phyloP scores from a whole-genome alignment of 139 green algal species.

The Chara braunii region DNA sequence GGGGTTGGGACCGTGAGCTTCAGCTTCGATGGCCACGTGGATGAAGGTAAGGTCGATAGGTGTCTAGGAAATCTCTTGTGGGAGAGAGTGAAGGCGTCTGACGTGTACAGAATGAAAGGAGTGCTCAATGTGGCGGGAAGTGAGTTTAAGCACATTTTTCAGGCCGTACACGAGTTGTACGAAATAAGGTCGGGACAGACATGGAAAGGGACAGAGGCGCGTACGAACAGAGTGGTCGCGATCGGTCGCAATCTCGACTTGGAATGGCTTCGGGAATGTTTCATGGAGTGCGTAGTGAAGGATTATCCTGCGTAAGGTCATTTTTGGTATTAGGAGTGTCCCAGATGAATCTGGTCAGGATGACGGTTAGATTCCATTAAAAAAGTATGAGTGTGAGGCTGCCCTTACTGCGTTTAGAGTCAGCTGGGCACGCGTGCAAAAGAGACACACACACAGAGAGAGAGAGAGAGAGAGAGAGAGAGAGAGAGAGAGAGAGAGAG shows the following conservation, averaged over 20 bases:
- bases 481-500: no score
- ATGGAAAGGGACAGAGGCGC: constrained; percentile 42
- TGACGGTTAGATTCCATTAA: no score
- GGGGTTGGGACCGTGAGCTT: constrained; percentile 26
- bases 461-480: no score
- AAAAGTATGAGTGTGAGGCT: no score
- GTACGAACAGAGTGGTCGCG: constrained; percentile 39
- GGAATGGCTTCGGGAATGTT: neutral
- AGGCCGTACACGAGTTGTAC: constrained; percentile 76
- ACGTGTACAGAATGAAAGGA: constrained; percentile 73
- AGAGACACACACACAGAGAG: no score
- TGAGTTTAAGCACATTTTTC: constrained; percentile 47
- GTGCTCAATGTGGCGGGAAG: constrained; percentile 54
- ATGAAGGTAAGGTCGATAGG: constrained; percentile 29
- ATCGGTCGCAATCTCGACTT: constrained; percentile 9
- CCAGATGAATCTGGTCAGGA: no score
- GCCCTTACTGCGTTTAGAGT: no score
- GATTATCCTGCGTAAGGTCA: no score
- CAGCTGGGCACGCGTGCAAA: no score
- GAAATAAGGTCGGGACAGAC: constrained; percentile 53
- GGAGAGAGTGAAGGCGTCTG: constrained; percentile 39
- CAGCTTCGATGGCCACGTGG: neutral
- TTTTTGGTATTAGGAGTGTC: no score
- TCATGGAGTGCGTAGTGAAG: no score
- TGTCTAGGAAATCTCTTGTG: constrained; percentile 56